Evolutionary conservation across 192 early-diverging fungal species (phyloP).

Genomic region (Coemansia sp.): DNA sequence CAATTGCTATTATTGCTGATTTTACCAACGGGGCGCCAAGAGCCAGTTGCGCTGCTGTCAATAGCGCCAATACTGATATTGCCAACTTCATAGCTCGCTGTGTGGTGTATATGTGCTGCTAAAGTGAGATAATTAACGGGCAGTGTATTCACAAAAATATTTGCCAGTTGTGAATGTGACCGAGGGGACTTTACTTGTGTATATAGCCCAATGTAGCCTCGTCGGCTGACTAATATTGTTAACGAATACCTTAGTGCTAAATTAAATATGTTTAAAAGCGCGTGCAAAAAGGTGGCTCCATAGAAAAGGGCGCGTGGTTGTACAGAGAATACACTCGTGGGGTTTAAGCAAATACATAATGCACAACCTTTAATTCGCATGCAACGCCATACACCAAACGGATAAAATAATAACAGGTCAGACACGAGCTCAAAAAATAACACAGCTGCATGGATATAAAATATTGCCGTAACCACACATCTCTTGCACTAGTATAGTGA

Average conservation of each 20-base stretch:
- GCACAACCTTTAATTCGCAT: not conserved
- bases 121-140: not conserved
- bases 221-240: too few relatives aligned
- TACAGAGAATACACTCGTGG: not conserved
- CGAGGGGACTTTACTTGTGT: not conserved
- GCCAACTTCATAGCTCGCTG: constrained; percentile 14
- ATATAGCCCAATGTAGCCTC: constrained; percentile 1
- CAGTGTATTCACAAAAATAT: not conserved
- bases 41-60: constrained; percentile 20
- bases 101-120: not conserved
- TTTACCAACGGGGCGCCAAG: constrained; percentile 41
- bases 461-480: not conserved
- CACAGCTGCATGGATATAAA: not conserved
- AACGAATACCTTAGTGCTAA: too few relatives aligned
- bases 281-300: constrained; percentile 3
- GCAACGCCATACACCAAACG: not conserved
- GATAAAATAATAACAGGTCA: not conserved
- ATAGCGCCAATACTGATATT: constrained; percentile 10
- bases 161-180: not conserved
- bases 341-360: not conserved
- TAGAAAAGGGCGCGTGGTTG: not conserved
- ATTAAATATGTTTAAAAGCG: not conserved
- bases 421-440: not conserved
- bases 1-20: constrained; percentile 24
- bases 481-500: not conserved